These are phyloP conservation scores for Argentina anserina DNA, from an alignment of 306 rosid genomes.

Conservation along the genomic window DNA sequence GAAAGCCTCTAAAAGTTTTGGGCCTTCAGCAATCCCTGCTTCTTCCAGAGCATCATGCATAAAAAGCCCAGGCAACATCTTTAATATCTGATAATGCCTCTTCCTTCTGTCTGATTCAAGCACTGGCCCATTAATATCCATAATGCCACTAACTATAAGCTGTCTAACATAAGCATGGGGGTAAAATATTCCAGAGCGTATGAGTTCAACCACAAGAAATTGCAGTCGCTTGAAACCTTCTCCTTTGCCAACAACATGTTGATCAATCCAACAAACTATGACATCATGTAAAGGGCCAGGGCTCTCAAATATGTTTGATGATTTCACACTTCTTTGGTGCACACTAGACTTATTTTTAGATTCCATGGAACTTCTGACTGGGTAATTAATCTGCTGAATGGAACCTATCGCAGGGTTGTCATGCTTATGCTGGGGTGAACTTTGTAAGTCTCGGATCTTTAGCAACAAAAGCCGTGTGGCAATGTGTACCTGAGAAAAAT, in stretches of 20 bases:
- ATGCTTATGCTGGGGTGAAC: conserved; percentile 36
- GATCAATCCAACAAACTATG: conserved; percentile 97
- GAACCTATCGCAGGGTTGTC: conserved; percentile 38
- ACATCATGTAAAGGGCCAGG: conserved; percentile 94
- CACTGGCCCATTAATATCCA: conserved; percentile 55
- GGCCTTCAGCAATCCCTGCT: conserved; percentile 58
- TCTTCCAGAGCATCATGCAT: conserved; percentile 62
- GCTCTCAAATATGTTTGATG: conserved; percentile 58
- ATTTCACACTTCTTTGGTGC: conserved; percentile 31
- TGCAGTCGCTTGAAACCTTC: conserved; percentile 76
- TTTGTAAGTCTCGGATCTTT: conserved; percentile 52
- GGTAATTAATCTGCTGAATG: conserved; percentile 34
- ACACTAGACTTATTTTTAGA: conserved; percentile 34
- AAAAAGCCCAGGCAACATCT: conserved; percentile 62
- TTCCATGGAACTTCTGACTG: conserved; percentile 31
- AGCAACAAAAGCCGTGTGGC: conserved; percentile 73
- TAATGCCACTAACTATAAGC: conserved; percentile 83
- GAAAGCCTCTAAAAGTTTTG: conserved; percentile 53
- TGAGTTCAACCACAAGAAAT: conserved; percentile 74
- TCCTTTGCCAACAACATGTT: conserved; percentile 73
- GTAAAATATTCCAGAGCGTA: conserved; percentile 70
- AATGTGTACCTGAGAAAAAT: conserved; percentile 70
- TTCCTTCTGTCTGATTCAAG: conserved; percentile 54
- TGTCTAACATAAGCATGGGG: conserved; percentile 94
- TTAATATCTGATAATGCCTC: conserved; percentile 69